Percentiles rank a stretch among this genome's conserved stretches.
These are phyloP conservation scores for Clausena lansium DNA, from an alignment of 345 rosid species.

Conservation along the genomic window DNA sequence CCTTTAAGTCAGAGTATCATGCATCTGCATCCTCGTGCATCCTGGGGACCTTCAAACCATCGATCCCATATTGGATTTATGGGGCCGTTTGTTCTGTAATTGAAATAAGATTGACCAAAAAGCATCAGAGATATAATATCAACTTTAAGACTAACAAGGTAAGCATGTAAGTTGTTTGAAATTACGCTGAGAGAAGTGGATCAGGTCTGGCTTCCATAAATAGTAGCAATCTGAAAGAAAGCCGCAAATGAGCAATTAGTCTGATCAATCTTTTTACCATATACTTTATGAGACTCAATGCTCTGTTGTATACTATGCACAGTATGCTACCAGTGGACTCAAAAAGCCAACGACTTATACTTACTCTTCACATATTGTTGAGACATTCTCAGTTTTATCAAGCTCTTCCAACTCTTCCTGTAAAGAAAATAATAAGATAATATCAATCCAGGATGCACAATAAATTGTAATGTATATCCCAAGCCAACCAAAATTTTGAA, in stretches of 20 bases:
- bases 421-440: slow-evolving; percentile 1
- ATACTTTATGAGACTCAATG: background rate
- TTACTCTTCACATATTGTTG: slow-evolving; percentile 63
- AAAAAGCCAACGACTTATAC: slow-evolving; percentile 18
- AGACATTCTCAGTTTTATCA: slow-evolving; percentile 38
- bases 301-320: background rate
- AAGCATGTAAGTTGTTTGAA: background rate
- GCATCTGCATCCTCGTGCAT: slow-evolving; percentile 61
- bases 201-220: slow-evolving; percentile 43
- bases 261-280: background rate
- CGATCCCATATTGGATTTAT: slow-evolving; percentile 59
- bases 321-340: background rate
- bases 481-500: background rate
- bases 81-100: slow-evolving; percentile 65
- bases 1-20: slow-evolving; percentile 48
- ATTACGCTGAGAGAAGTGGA: slow-evolving; percentile 66
- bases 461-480: slow-evolving; percentile 1
- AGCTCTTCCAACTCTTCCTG: slow-evolving; percentile 68
- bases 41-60: slow-evolving; percentile 77
- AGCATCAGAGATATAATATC: slow-evolving; percentile 4
- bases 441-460: background rate
- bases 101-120: background rate
- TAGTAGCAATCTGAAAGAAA: slow-evolving; percentile 39
- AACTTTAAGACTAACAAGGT: slow-evolving; percentile 1
- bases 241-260: slow-evolving; percentile 6